phyloP scores from a whole-genome alignment of 2,329 filamentous ascomycete genomes.

The Anthostomella pinea region DNA sequence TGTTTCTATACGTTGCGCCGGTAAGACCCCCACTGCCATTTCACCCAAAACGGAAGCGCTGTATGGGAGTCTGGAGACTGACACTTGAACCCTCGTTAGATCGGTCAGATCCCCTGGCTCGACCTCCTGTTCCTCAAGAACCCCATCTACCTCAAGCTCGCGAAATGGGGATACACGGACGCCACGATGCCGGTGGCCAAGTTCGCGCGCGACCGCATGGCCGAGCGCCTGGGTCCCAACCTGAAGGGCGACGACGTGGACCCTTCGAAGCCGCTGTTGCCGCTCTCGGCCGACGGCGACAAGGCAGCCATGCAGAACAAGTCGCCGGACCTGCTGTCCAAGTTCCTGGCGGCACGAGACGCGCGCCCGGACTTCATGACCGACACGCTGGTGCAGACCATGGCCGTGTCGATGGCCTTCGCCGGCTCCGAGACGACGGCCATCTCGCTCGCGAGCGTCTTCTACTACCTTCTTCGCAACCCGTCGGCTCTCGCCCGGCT shows the following conservation, averaged over 20 bases:
- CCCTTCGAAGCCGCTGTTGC: slow-evolving; percentile 38
- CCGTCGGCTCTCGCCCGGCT: slow-evolving; percentile 53
- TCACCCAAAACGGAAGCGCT: background rate
- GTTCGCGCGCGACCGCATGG: slow-evolving; percentile 68
- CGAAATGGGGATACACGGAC: slow-evolving; percentile 64
- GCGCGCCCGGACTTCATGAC: slow-evolving; percentile 70
- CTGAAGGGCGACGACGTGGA: slow-evolving; percentile 28
- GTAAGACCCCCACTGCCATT: slow-evolving; percentile 39
- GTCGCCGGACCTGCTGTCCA: slow-evolving; percentile 62
- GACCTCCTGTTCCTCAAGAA: slow-evolving; percentile 73
- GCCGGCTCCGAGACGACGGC: slow-evolving; percentile 66
- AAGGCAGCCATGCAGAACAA: slow-evolving; percentile 34
- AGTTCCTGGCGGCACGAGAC: slow-evolving; percentile 67
- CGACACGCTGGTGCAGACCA: slow-evolving; percentile 65
- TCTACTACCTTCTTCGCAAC: slow-evolving; percentile 71
- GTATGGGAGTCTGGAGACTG: background rate
- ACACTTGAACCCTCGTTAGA: slow-evolving; percentile 33
- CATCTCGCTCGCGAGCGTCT: slow-evolving; percentile 67
- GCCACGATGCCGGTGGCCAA: slow-evolving; percentile 68
- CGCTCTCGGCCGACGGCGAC: slow-evolving; percentile 33
- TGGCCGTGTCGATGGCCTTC: slow-evolving; percentile 69
- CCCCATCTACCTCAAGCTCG: slow-evolving; percentile 65
- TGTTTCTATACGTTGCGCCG: slow-evolving; percentile 70
- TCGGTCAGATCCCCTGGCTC: slow-evolving; percentile 72
- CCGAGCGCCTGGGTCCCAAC: slow-evolving; percentile 56